Evolutionary conservation across 1,139 yeast species (phyloP).

Genomic region (Zhuliangozyma parablackwelliae): DNA sequence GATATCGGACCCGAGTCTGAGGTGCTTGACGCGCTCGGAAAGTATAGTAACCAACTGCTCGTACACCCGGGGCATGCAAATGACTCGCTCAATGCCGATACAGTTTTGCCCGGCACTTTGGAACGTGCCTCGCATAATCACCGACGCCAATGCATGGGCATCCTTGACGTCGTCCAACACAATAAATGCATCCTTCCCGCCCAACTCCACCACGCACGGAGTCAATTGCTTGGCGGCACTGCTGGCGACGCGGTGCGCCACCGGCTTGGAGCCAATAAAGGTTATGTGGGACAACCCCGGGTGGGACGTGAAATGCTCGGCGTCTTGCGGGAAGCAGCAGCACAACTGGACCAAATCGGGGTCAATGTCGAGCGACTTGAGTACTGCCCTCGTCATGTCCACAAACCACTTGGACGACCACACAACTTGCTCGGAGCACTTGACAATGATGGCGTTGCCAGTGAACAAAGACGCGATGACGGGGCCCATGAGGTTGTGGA

Average conservation of each 20-base stretch:
- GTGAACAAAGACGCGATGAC: conserved; percentile 81
- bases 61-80: conserved; percentile 67
- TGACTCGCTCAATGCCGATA: conserved; percentile 92
- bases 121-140: conserved; percentile 88
- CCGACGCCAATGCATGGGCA: conserved; percentile 62
- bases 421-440: conserved; percentile 91
- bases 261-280: conserved; percentile 91
- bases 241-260: conserved; percentile 79
- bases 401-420: conserved; percentile 89
- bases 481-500: conserved; percentile 91
- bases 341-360: conserved; percentile 82
- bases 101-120: conserved; percentile 98
- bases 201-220: conserved; percentile 91
- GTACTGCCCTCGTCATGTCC: conserved; percentile 61
- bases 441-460: conserved; percentile 86
- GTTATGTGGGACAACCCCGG: conserved; percentile 82
- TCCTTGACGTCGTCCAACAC: conserved; percentile 71
- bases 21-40: conserved; percentile 48
- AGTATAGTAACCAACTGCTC: conserved; percentile 55
- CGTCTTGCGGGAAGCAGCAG: conserved; percentile 76
- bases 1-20: conserved; percentile 85
- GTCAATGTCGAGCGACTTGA: conserved; percentile 68
- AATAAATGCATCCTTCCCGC: conserved; percentile 90
- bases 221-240: conserved; percentile 82
- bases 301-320: conserved; percentile 80